Percentiles rank a stretch among this genome's conserved stretches.
These are phyloP conservation scores for Elsinoe perseae DNA, from an alignment of 2,329 filamentous ascomycete species.

Conservation along the genomic window DNA sequence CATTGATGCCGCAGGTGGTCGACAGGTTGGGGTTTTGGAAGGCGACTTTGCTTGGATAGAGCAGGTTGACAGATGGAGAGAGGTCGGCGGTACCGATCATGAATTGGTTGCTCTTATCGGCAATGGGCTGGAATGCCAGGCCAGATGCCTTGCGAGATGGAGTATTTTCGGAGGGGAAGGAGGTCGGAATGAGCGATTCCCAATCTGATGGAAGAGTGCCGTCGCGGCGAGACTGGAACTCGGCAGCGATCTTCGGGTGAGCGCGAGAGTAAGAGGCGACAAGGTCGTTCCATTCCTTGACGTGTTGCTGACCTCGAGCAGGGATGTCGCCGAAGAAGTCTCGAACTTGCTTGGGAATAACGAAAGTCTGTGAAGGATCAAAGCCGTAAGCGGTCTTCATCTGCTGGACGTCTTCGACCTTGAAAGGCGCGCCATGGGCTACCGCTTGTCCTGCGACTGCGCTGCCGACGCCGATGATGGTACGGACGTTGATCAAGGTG, in stretches of 20 bases:
- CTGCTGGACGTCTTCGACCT: conserved; percentile 46
- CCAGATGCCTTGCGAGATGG: conserved; percentile 46
- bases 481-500: conserved; percentile 50
- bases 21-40: conserved; percentile 38
- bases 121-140: conserved; percentile 33
- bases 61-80: conserved; percentile 32
- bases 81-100: conserved; percentile 34
- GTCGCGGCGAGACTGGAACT: conserved; percentile 42
- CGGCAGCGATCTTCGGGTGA: conserved; percentile 44
- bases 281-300: conserved; percentile 43
- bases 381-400: conserved; percentile 48
- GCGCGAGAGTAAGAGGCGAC: conserved; percentile 38
- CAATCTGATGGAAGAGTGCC: conserved; percentile 44
- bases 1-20: conserved; percentile 43
- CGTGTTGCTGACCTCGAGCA: conserved; percentile 39
- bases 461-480: conserved; percentile 49
- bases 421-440: conserved; percentile 53
- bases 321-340: conserved; percentile 47
- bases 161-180: conserved; percentile 42
- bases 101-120: conserved; percentile 28
- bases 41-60: conserved; percentile 41
- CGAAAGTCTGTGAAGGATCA: conserved; percentile 36
- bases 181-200: conserved; percentile 42
- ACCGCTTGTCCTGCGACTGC: conserved; percentile 44
- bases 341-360: conserved; percentile 38